phyloP scores from a whole-genome alignment of 2,329 filamentous ascomycete genomes.

The Scorias spongiosa region DNA sequence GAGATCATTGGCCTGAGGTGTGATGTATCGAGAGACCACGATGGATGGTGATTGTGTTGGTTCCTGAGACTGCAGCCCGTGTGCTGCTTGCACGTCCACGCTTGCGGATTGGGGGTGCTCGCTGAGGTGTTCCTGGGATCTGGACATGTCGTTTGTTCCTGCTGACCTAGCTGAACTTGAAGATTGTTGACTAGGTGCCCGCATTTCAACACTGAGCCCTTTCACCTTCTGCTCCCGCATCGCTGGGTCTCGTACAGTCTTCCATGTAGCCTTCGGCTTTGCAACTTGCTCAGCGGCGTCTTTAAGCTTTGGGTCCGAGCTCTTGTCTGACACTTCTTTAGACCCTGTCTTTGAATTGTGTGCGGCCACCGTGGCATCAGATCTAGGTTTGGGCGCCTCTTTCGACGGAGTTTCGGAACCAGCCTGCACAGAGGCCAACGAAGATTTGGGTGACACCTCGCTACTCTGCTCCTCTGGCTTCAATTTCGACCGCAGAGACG shows the following conservation, averaged over 20 bases:
- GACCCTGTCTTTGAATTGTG: background rate
- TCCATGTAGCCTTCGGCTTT: background rate
- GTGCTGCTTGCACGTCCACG: constrained; percentile 1
- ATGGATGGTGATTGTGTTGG: constrained; percentile 13
- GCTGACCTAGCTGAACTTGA: background rate
- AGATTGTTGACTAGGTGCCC: background rate
- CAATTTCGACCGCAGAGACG: constrained; percentile 5
- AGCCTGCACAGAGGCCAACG: background rate
- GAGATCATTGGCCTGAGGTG: constrained; percentile 11
- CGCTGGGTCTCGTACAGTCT: background rate
- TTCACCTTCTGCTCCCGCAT: background rate
- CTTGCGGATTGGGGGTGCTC: background rate
- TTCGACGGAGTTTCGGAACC: background rate
- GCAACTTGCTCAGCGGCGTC: background rate
- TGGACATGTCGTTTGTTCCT: background rate
- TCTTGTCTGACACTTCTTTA: background rate
- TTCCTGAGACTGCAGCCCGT: background rate
- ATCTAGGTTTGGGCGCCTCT: background rate
- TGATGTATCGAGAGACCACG: constrained; percentile 20
- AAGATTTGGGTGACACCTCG: constrained; percentile 2
- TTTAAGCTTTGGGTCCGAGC: no score
- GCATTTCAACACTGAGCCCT: background rate
- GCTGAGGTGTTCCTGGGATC: background rate
- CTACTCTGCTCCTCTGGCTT: background rate
- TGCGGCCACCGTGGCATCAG: no score